These are phyloP conservation scores for Yamadazyma pseudoaaseri DNA, from an alignment of 1,139 yeast genomes.

Conservation along the genomic window DNA sequence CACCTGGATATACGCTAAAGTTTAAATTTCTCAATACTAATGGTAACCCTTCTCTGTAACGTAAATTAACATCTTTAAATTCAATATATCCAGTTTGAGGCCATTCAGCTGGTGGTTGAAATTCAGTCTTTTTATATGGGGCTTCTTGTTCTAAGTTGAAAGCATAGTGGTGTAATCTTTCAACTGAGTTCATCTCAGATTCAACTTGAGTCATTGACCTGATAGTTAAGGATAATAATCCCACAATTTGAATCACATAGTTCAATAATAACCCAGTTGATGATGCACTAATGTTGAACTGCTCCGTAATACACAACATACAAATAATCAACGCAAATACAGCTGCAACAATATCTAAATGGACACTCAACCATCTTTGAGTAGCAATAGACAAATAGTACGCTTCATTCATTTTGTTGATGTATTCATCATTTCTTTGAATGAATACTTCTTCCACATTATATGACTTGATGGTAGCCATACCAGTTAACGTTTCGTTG, in stretches of 20 bases:
- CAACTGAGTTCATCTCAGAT: slow-evolving; percentile 48
- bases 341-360: slow-evolving; percentile 40
- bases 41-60: slow-evolving; percentile 88
- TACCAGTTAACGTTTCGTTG: slow-evolving; percentile 46
- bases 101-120: slow-evolving; percentile 76
- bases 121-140: slow-evolving; percentile 56
- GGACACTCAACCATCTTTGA: slow-evolving; percentile 46
- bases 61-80: slow-evolving; percentile 69
- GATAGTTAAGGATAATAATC: slow-evolving; percentile 39
- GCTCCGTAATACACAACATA: slow-evolving; percentile 40
- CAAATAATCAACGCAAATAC: slow-evolving; percentile 38
- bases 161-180: slow-evolving; percentile 44
- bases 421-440: slow-evolving; percentile 32
- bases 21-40: slow-evolving; percentile 80
- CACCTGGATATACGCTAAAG: slow-evolving; percentile 71
- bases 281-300: slow-evolving; percentile 40
- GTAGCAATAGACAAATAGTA: slow-evolving; percentile 40
- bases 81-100: slow-evolving; percentile 79
- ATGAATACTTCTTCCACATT: slow-evolving; percentile 31
- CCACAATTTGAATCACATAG: slow-evolving; percentile 46
- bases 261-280: slow-evolving; percentile 44
- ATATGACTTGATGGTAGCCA: slow-evolving; percentile 43
- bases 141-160: slow-evolving; percentile 71
- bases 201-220: slow-evolving; percentile 48
- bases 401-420: slow-evolving; percentile 45